Percentiles rank a stretch among this genome's conserved stretches.
Evolutionary conservation across 2,329 filamentous ascomycete species (phyloP).

Genomic region (Trichophyton equinum): DNA sequence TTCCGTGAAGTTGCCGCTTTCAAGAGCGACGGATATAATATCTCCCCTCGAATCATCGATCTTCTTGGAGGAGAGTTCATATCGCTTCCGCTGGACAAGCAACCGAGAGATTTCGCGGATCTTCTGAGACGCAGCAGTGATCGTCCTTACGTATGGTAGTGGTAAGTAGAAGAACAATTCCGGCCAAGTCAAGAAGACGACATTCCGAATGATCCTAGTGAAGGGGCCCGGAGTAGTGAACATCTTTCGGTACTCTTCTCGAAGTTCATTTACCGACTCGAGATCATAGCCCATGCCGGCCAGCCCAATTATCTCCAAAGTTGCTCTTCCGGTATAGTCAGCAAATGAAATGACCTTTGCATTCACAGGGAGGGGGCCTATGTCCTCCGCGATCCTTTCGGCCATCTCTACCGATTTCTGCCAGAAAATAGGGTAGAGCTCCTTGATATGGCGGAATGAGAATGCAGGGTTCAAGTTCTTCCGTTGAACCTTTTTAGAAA

Average conservation of each 20-base stretch:
- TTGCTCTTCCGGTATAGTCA: conserved; percentile 52
- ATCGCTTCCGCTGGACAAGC: conserved; percentile 60
- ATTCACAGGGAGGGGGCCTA: conserved; percentile 24
- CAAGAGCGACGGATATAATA: conserved; percentile 68
- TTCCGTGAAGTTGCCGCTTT: conserved; percentile 62
- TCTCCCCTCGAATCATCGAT: conserved; percentile 38
- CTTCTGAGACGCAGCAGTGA: conserved; percentile 42
- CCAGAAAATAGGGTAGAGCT: conserved; percentile 79
- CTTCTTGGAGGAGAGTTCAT: conserved; percentile 30
- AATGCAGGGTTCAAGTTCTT: conserved; percentile 74
- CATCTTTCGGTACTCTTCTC: conserved; percentile 24
- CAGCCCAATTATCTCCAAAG: conserved; percentile 63
- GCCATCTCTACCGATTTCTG: conserved; percentile 57
- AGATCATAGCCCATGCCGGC: conserved; percentile 63
- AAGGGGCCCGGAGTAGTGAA: conserved; percentile 13
- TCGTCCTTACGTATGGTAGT: conserved; percentile 54
- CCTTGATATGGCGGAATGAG: conserved; percentile 71
- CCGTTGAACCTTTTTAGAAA: conserved; percentile 42
- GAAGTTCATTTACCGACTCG: conserved; percentile 45
- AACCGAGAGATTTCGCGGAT: conserved; percentile 56
- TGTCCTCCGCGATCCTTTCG: conserved; percentile 42
- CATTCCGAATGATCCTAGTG: conserved; percentile 22
- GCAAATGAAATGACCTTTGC: conserved; percentile 43
- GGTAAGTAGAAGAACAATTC: conserved; percentile 54
- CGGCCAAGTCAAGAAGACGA: conserved; percentile 50